Evolutionary conservation across 2,329 filamentous ascomycete species (phyloP).

Genomic region (Curvularia spicifera): DNA sequence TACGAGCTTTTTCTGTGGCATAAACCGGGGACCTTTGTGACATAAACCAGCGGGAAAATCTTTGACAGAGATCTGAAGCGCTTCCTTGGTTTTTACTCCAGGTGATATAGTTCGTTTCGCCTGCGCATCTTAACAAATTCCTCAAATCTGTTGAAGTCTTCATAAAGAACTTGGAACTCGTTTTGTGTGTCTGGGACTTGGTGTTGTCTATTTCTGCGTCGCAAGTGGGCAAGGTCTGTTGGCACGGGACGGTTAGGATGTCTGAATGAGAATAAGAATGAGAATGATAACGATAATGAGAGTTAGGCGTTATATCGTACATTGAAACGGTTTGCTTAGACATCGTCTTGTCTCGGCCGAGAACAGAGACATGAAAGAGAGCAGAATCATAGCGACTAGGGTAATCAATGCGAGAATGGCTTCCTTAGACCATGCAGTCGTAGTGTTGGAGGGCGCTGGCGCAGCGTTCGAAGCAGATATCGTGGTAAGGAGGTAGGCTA

Average conservation of each 20-base stretch:
- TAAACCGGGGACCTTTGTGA: not conserved
- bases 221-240: not conserved
- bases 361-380: not conserved
- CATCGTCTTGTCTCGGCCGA: not conserved
- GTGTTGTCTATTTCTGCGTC: not conserved
- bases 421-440: constrained; percentile 4
- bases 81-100: not conserved
- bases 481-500: not conserved
- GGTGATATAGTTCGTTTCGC: not conserved
- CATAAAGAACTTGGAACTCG: not conserved
- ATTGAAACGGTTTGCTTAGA: not conserved
- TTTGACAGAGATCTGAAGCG: no score
- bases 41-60: not conserved
- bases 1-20: not conserved
- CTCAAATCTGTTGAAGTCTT: not conserved
- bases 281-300: not conserved
- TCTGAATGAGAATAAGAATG: not conserved
- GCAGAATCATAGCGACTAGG: not conserved
- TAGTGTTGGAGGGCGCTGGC: not conserved
- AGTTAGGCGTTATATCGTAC: not conserved
- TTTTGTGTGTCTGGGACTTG: not conserved
- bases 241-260: not conserved
- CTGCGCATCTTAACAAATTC: not conserved
- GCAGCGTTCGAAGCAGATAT: not conserved
- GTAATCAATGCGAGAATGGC: not conserved